Percentiles rank a stretch among this genome's conserved stretches.
Evolutionary conservation across 2,329 filamentous ascomycete species (phyloP).

Genomic region (Colletotrichum ledebouriae): DNA sequence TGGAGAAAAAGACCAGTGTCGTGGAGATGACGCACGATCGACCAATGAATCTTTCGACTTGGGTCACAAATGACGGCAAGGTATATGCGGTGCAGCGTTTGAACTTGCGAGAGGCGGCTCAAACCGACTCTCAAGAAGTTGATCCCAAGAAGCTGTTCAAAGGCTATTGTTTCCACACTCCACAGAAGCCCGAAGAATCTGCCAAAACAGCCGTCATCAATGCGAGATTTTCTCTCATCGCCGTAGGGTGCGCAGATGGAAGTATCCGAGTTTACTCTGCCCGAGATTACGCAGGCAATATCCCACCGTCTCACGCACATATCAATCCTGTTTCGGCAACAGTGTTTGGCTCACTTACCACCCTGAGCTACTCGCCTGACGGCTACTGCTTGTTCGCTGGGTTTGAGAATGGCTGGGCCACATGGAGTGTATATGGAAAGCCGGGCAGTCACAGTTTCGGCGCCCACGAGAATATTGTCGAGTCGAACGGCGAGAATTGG

Average conservation of each 20-base stretch:
- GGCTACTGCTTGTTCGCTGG: slow-evolving; percentile 96
- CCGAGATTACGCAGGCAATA: slow-evolving; percentile 92
- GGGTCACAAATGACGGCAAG: slow-evolving; percentile 89
- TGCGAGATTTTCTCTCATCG: slow-evolving; percentile 92
- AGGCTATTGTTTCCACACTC: slow-evolving; percentile 90
- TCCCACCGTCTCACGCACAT: slow-evolving; percentile 87
- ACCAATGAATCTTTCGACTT: slow-evolving; percentile 95
- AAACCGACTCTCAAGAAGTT: slow-evolving; percentile 5
- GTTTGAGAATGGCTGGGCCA: slow-evolving; percentile 92
- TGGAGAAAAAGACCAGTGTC: slow-evolving; percentile 82
- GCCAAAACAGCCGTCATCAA: slow-evolving; percentile 88
- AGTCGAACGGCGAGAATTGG: slow-evolving; percentile 83
- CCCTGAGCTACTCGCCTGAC: slow-evolving; percentile 89
- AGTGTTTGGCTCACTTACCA: slow-evolving; percentile 79
- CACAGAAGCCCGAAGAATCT: slow-evolving; percentile 68
- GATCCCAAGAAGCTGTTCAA: slow-evolving; percentile 80
- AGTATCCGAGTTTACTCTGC: slow-evolving; percentile 91
- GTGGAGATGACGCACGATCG: slow-evolving; percentile 92
- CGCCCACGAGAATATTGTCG: slow-evolving; percentile 73
- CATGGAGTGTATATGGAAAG: slow-evolving; percentile 98
- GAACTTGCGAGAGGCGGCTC: slow-evolving; percentile 52
- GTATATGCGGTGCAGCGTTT: slow-evolving; percentile 91
- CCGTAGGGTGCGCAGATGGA: slow-evolving; percentile 85
- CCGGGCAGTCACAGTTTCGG: slow-evolving; percentile 86
- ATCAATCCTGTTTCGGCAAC: slow-evolving; percentile 75